A percentile compares a stretch with the other conserved stretches of the same genome.
Evolutionary conservation across 106 monocot genomes (phyloP).

Genomic region (Agapanthus africanus): DNA sequence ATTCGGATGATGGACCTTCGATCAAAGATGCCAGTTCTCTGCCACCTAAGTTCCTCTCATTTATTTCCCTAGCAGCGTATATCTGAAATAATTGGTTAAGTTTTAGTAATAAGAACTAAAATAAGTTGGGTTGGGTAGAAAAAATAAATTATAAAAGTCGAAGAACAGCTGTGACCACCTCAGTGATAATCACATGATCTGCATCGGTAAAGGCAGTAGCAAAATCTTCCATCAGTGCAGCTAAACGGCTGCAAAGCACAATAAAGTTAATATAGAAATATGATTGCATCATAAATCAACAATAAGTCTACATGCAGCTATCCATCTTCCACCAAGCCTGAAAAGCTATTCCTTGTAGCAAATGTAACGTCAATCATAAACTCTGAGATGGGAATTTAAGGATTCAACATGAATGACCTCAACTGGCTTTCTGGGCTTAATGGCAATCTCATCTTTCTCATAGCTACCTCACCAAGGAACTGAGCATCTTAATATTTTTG

Average conservation of each 20-base stretch:
- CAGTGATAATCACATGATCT: slow-evolving; percentile 32
- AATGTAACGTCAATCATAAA: not conserved
- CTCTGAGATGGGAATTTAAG: not conserved
- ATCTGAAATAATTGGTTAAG: slow-evolving; percentile 14
- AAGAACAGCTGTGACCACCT: slow-evolving; percentile 17
- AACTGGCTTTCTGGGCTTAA: not conserved
- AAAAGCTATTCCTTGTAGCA: not conserved
- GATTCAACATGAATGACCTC: not conserved
- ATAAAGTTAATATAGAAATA: not conserved
- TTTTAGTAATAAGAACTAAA: not conserved
- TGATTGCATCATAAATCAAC: not conserved
- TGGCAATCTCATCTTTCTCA: not conserved
- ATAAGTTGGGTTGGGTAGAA: not conserved
- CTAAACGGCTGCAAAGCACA: slow-evolving; percentile 23
- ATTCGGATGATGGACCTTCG: slow-evolving; percentile 27
- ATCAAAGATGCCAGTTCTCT: slow-evolving; percentile 22
- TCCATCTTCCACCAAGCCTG: too few relatives aligned
- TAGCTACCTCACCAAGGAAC: slow-evolving; percentile 1
- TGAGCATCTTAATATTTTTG: too few relatives aligned
- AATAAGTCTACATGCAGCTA: too few relatives aligned
- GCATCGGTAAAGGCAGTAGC: slow-evolving; percentile 23
- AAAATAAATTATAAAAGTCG: not conserved
- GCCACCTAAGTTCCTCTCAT: slow-evolving; percentile 13
- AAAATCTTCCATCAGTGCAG: slow-evolving; percentile 37
- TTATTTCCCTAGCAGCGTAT: slow-evolving; percentile 33